Conservation (phyloP, 306 rosid species). For the Pachyrhizus erosus region DNA sequence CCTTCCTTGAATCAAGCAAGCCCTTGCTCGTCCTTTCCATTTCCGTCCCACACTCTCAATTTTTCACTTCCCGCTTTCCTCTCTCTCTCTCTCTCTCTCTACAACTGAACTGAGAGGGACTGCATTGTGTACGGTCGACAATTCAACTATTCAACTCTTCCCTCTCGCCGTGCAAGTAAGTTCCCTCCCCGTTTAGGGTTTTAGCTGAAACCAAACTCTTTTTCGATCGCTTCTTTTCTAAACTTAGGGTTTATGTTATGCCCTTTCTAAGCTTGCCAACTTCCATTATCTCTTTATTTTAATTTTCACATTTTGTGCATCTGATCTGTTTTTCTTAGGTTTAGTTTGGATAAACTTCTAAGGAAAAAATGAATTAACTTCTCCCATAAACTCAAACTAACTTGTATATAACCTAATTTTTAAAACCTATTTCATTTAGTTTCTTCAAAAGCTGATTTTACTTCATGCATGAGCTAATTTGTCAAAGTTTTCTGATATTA, state of each 20-base stretch:
- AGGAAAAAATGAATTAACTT: too few relatives aligned
- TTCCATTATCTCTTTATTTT: not conserved
- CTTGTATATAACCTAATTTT: too few relatives aligned
- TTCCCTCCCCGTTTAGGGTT: constrained; percentile 26
- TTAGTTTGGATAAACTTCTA: not conserved
- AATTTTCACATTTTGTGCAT: not conserved
- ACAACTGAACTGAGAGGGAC: too few relatives aligned
- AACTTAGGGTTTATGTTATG: not conserved
- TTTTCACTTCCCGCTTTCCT: constrained; percentile 24
- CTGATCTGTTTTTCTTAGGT: not conserved
- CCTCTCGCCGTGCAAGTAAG: constrained; percentile 30
- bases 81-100: not conserved
- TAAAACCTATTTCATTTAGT: not conserved
- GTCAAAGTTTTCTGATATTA: too few relatives aligned
- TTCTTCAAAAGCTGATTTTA: not conserved
- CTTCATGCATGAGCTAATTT: not conserved
- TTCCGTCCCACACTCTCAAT: not conserved
- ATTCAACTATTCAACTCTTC: not conserved
- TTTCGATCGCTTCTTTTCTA: not conserved
- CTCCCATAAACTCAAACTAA: too few relatives aligned
- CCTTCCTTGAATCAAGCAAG: not conserved
- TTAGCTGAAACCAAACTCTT: not conserved
- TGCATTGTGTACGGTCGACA: not conserved
- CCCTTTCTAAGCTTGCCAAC: too few relatives aligned
- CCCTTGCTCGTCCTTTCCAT: not conserved